Evolutionary conservation across 2,329 filamentous ascomycete genomes (phyloP).

Genomic region (Apiospora marii): DNA sequence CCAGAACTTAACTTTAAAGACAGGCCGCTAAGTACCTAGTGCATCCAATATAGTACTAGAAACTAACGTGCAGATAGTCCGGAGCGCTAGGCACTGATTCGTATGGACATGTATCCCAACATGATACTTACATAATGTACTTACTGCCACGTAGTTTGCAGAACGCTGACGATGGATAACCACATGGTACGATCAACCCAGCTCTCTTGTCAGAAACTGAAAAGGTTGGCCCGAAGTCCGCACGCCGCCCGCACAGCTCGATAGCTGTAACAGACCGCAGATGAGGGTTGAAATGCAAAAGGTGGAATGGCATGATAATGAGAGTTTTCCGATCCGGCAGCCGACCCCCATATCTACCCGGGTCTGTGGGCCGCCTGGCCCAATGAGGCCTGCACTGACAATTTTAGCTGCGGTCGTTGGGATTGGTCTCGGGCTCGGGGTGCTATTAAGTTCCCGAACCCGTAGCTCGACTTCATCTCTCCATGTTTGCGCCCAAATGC

Average conservation of each 20-base stretch:
- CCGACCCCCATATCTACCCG: conserved; percentile 3
- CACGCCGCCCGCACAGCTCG: background rate
- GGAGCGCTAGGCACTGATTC: too few relatives aligned
- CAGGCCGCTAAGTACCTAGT: background rate
- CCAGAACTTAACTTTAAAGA: conserved; percentile 3
- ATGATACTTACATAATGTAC: background rate
- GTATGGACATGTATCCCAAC: too few relatives aligned
- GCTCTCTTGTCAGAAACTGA: background rate
- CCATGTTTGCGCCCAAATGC: background rate
- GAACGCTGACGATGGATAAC: background rate
- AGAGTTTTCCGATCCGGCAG: background rate
- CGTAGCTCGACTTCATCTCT: background rate
- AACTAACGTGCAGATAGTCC: background rate
- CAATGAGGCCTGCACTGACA: background rate
- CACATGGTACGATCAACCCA: conserved; percentile 1
- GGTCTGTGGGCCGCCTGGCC: conserved; percentile 7
- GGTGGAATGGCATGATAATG: background rate
- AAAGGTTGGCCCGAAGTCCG: background rate
- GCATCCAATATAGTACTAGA: background rate
- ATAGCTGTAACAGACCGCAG: background rate
- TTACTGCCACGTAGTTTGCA: background rate
- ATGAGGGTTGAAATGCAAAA: background rate
- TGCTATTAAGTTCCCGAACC: conserved; percentile 5
- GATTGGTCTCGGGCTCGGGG: conserved; percentile 10
- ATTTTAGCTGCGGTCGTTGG: background rate